A percentile compares a stretch with the other conserved stretches of the same genome.
These are phyloP conservation scores for Hypoxylon fuscum DNA, from an alignment of 495 filamentous ascomycete species.

Conservation along the genomic window DNA sequence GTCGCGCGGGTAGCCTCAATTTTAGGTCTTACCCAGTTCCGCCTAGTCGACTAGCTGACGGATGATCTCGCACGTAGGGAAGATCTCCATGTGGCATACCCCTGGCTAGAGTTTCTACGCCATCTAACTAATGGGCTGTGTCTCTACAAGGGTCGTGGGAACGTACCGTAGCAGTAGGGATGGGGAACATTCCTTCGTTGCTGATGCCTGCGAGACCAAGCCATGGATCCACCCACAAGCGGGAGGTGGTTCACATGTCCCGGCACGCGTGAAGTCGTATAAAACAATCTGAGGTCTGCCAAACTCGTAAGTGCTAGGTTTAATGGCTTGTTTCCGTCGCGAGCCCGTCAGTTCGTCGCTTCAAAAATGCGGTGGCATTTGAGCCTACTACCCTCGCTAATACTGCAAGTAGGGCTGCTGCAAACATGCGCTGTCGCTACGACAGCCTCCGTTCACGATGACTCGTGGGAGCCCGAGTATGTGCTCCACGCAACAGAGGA, in stretches of 20 bases:
- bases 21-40: conserved; percentile 26
- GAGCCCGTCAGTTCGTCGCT: conserved; percentile 22
- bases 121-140: conserved; percentile 10
- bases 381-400: conserved; percentile 28
- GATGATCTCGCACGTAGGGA: conserved; percentile 23
- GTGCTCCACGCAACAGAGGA: conserved; percentile 55
- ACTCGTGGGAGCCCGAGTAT: conserved; percentile 54
- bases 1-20: conserved; percentile 27
- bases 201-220: conserved; percentile 8
- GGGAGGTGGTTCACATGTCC: conserved; percentile 18
- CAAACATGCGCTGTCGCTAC: conserved; percentile 31
- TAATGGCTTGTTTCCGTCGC: conserved; percentile 18
- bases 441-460: conserved; percentile 33
- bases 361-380: conserved; percentile 40
- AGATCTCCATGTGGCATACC: conserved; percentile 23
- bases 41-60: conserved; percentile 16
- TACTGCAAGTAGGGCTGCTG: conserved; percentile 32
- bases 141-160: conserved; percentile 25
- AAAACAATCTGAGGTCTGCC: conserved; percentile 33
- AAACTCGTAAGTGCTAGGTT: conserved; percentile 15
- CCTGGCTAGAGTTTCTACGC: conserved; percentile 31
- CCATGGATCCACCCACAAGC: conserved; percentile 15
- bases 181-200: conserved; percentile 30
- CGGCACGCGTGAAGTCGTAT: conserved; percentile 25
- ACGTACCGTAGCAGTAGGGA: conserved; percentile 28